These are phyloP conservation scores for Castanopsis chinensis DNA, from an alignment of 306 rosid species.

Conservation along the genomic window DNA sequence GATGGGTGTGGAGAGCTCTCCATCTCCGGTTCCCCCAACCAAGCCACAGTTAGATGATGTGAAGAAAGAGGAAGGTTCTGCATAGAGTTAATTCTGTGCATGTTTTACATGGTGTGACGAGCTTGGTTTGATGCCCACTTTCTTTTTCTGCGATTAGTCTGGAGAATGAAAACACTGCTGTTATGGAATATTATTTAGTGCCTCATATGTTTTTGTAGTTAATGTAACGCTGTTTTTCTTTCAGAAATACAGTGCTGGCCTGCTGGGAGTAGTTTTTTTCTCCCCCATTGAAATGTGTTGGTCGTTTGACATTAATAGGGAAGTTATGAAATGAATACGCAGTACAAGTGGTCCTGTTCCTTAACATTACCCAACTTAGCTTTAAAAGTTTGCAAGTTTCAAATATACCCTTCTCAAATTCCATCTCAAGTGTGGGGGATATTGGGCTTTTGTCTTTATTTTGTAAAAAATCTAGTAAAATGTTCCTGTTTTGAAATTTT, in stretches of 20 bases:
- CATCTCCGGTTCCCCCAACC: conserved; percentile 51
- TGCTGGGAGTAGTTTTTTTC: conserved; percentile 8
- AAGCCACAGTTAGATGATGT: conserved; percentile 52
- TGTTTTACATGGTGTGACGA: conserved; percentile 23
- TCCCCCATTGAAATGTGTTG: neutral
- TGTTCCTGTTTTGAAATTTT: no score
- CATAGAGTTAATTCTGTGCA: conserved; percentile 30
- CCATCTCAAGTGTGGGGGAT: no score
- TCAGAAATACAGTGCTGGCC: neutral
- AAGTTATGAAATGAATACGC: conserved; percentile 1
- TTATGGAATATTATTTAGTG: neutral
- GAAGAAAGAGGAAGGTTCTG: conserved; percentile 64
- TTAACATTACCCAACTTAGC: neutral
- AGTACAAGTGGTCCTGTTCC: neutral
- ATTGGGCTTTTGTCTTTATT: no score
- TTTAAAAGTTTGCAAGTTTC: neutral
- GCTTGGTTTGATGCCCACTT: conserved; percentile 10
- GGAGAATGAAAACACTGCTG: conserved; percentile 1
- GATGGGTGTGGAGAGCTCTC: conserved; percentile 92
- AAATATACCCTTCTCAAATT: no score
- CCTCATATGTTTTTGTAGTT: neutral
- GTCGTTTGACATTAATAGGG: neutral
- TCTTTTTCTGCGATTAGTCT: conserved; percentile 2
- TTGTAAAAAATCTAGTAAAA: no score
- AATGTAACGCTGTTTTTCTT: neutral